These are phyloP conservation scores for Suillus hirtellus DNA, from an alignment of 768 basidiomycete species.

Conservation along the genomic window DNA sequence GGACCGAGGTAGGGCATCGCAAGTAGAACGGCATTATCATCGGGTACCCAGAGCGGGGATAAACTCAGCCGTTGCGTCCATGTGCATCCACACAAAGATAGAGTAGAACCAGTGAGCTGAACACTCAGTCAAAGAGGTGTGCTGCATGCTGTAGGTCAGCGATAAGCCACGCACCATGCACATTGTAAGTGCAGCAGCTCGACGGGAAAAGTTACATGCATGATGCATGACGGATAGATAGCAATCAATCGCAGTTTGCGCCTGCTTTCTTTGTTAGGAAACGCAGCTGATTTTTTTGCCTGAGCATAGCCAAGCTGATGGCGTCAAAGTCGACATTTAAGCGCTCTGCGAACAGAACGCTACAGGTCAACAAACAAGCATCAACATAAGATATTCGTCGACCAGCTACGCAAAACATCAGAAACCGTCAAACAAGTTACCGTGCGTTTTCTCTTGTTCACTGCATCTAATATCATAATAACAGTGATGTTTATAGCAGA, in stretches of 20 bases:
- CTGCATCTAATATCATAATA: background rate
- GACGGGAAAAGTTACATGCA: background rate
- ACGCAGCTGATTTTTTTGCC: background rate
- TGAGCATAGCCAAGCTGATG: background rate
- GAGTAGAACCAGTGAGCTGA: background rate
- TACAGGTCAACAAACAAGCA: slow-evolving; percentile 22
- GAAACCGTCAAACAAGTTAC: slow-evolving; percentile 14
- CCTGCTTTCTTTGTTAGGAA: background rate
- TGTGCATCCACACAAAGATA: background rate
- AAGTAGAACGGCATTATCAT: background rate
- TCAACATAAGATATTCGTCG: slow-evolving; percentile 27
- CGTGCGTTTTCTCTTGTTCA: slow-evolving; percentile 9
- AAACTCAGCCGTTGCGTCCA: background rate
- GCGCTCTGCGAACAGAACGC: background rate
- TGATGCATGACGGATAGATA: background rate
- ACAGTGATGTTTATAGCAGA: background rate
- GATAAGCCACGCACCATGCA: background rate
- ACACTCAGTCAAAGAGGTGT: background rate
- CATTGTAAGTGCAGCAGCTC: background rate
- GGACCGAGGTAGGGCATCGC: background rate
- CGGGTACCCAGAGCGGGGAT: background rate
- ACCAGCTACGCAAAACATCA: slow-evolving; percentile 18
- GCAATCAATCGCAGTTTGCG: background rate
- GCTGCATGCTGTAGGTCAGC: background rate
- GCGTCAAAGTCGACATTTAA: background rate